Conservation (phyloP, 306 rosid species). For the Adenanthera pavonina region DNA sequence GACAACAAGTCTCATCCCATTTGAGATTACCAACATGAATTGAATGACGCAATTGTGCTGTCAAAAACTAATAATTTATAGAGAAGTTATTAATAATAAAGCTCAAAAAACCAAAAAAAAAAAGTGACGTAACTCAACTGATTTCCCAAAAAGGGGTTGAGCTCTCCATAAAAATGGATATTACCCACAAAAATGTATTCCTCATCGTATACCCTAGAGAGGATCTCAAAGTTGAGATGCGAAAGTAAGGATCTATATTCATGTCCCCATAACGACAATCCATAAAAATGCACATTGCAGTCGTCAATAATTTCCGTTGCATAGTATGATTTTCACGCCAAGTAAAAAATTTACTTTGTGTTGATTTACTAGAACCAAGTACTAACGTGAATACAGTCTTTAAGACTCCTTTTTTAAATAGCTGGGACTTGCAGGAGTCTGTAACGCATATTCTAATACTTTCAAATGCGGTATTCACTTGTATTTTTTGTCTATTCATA, state of each 20-base stretch:
- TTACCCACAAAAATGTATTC: not conserved
- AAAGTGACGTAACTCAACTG: not conserved
- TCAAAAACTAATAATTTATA: too few species aligned
- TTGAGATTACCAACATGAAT: too few species aligned
- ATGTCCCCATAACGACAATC: not conserved
- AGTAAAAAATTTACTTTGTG: not conserved
- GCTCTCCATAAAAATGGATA: not conserved
- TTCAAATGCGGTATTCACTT: slow-evolving; percentile 21
- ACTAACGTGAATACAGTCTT: not conserved
- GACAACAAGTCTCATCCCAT: too few species aligned
- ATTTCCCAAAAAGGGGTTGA: not conserved
- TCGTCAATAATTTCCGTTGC: not conserved
- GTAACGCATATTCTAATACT: slow-evolving; percentile 25
- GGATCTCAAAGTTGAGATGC: not conserved
- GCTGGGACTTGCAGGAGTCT: not conserved
- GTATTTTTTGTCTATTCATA: not conserved
- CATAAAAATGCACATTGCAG: not conserved
- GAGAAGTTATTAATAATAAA: not conserved
- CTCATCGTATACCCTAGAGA: not conserved
- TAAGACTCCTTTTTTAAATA: not conserved
- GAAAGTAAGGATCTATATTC: not conserved
- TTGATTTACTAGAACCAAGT: slow-evolving; percentile 10
- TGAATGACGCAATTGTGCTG: too few species aligned
- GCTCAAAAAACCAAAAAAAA: not conserved
- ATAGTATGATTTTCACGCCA: not conserved